A percentile compares a stretch with the other conserved stretches of the same genome.
phyloP scores from a whole-genome alignment of 1,284 basidiomycete genomes.

The Irpex rosettiformis region DNA sequence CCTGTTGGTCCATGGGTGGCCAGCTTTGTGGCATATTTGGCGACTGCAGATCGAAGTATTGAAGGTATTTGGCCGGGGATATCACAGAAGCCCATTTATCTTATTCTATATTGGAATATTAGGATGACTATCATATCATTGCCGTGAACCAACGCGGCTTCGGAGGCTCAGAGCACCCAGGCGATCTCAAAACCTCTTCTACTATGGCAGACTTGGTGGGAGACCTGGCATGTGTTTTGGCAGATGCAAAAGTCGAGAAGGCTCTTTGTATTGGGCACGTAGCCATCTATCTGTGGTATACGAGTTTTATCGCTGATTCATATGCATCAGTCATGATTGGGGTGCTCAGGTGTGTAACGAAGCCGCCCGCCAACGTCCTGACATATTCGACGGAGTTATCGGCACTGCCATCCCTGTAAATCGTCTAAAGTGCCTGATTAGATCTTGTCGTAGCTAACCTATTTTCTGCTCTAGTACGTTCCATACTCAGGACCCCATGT shows the following conservation, averaged over 20 bases:
- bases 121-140: conserved; percentile 58
- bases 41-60: conserved; percentile 63
- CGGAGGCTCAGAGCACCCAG: conserved; percentile 61
- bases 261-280: conserved; percentile 61
- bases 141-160: conserved; percentile 65
- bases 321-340: conserved; percentile 61
- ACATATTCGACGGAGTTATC: conserved; percentile 58
- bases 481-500: conserved; percentile 43
- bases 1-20: conserved; percentile 74
- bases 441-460: not conserved
- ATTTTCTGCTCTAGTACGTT: conserved; percentile 42
- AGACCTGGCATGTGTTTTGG: conserved; percentile 59
- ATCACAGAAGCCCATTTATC: not conserved
- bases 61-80: conserved; percentile 33
- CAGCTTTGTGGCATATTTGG: conserved; percentile 71
- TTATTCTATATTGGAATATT: conserved; percentile 5
- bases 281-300: too few species aligned
- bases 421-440: not conserved
- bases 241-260: conserved; percentile 41
- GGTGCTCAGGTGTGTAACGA: conserved; percentile 64
- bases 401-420: conserved; percentile 57
- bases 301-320: too few species aligned
- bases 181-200: conserved; percentile 54
- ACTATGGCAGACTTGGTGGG: conserved; percentile 55
- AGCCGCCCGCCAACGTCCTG: conserved; percentile 59